phyloP scores from a whole-genome alignment of 306 rosid genomes.

The Glycyrrhiza uralensis region DNA sequence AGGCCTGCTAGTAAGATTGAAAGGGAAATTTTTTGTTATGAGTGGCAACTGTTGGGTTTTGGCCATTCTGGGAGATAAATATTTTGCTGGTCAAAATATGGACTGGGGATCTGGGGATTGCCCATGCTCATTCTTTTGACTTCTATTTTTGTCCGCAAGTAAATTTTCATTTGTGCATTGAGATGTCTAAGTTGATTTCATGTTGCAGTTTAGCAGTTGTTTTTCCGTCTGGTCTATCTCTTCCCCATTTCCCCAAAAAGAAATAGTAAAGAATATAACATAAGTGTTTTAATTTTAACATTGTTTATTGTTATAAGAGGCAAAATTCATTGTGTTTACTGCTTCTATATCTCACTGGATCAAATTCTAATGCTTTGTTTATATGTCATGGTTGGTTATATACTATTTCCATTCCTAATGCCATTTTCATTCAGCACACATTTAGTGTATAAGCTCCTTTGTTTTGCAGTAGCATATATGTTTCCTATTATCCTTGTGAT shows the following conservation, averaged over 20 bases:
- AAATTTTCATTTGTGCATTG: conserved; percentile 9
- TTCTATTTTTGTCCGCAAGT: background rate
- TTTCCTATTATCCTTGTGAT: conserved; percentile 11
- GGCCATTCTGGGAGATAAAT: conserved; percentile 11
- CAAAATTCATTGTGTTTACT: background rate
- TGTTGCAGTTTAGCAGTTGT: background rate
- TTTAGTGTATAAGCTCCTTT: conserved; percentile 6
- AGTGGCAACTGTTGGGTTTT: conserved; percentile 3
- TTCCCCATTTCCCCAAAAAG: background rate
- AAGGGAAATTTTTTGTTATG: background rate
- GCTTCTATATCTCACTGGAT: background rate
- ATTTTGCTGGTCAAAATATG: conserved; percentile 7
- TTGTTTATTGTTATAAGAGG: background rate
- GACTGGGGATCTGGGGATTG: background rate
- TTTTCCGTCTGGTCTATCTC: background rate
- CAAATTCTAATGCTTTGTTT: conserved; percentile 19
- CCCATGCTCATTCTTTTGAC: background rate
- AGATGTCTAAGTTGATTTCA: background rate
- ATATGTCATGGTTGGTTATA: conserved; percentile 9
- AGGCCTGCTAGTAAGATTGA: background rate
- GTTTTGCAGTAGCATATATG: background rate
- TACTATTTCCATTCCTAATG: background rate
- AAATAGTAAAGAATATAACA: background rate
- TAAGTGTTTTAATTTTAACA: background rate
- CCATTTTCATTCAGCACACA: conserved; percentile 6